Percentiles rank a stretch among this genome's conserved stretches.
phyloP scores from a whole-genome alignment of 2,329 filamentous ascomycete genomes.

The Paraphoma sp. region DNA sequence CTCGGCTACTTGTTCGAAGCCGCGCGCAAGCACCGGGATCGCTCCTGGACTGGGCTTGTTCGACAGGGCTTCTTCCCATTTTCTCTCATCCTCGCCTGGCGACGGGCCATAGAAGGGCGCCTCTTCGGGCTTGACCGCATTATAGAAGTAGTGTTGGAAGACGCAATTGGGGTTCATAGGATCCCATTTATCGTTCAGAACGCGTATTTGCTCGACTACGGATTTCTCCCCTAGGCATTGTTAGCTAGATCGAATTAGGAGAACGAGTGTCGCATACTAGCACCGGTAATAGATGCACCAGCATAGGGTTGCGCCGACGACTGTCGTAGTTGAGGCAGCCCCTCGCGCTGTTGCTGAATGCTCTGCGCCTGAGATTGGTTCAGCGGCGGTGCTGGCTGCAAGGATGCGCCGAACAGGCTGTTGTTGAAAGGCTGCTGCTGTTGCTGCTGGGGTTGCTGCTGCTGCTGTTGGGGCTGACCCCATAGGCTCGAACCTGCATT shows the following conservation, averaged over 20 bases:
- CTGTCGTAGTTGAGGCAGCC: conserved; percentile 44
- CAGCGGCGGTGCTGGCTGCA: conserved; percentile 40
- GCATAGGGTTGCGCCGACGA: conserved; percentile 35
- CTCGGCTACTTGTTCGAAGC: conserved; percentile 74
- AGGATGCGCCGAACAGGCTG: conserved; percentile 48
- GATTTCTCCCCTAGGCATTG: conserved; percentile 68
- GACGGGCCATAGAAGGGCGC: conserved; percentile 79
- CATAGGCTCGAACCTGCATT: conserved; percentile 27
- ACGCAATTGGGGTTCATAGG: conserved; percentile 71
- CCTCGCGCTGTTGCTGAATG: conserved; percentile 47
- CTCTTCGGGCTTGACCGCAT: conserved; percentile 75
- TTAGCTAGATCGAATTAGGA: conserved; percentile 11
- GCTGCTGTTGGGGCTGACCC: conserved; percentile 41
- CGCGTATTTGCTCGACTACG: conserved; percentile 74
- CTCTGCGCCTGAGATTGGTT: conserved; percentile 38
- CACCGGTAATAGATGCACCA: conserved; percentile 33
- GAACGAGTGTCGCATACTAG: conserved; percentile 26
- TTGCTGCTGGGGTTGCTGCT: conserved; percentile 48
- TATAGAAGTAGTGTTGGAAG: conserved; percentile 88
- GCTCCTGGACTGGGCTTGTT: conserved; percentile 79
- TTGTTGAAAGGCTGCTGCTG: conserved; percentile 49
- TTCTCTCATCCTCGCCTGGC: conserved; percentile 73
- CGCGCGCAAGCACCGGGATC: conserved; percentile 77
- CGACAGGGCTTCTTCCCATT: conserved; percentile 84
- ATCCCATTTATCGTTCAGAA: conserved; percentile 77